These are phyloP conservation scores for Podospora pseudoanserina DNA, from an alignment of 495 filamentous ascomycete genomes.

Conservation along the genomic window DNA sequence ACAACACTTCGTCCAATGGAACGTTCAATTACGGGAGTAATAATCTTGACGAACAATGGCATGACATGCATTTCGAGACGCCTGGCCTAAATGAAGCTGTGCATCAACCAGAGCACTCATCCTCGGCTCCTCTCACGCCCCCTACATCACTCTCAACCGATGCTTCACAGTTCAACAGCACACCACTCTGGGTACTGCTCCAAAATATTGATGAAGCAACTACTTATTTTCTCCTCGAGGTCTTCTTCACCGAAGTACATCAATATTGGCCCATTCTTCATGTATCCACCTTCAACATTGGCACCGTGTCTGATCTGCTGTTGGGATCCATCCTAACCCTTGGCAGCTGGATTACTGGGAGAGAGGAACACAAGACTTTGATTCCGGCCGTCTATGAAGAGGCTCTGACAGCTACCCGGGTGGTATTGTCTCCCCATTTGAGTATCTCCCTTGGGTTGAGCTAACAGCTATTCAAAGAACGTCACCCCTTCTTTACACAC, in stretches of 20 bases:
- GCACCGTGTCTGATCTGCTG: constrained; percentile 20
- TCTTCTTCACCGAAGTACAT: constrained; percentile 32
- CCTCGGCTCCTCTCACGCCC: background rate
- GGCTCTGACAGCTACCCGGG: constrained; percentile 10
- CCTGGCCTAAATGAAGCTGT: background rate
- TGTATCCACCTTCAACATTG: constrained; percentile 27
- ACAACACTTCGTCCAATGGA: background rate
- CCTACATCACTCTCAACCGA: background rate
- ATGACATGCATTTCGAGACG: background rate
- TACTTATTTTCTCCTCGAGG: constrained; percentile 17
- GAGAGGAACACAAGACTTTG: constrained; percentile 24
- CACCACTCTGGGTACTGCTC: background rate
- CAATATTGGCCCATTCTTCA: constrained; percentile 36
- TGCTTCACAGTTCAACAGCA: background rate
- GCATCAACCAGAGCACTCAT: background rate
- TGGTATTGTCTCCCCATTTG: background rate
- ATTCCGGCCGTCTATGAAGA: constrained; percentile 28
- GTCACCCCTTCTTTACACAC: constrained; percentile 24
- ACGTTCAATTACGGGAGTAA: background rate
- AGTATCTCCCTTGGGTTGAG: constrained; percentile 8
- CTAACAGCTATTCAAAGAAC: constrained; percentile 19
- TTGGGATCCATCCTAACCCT: constrained; percentile 31
- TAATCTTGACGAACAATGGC: background rate
- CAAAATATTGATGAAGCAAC: background rate
- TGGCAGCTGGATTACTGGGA: constrained; percentile 29